Conservation (phyloP, 1,284 basidiomycete genomes). For the Coriolopsis trogii region DNA sequence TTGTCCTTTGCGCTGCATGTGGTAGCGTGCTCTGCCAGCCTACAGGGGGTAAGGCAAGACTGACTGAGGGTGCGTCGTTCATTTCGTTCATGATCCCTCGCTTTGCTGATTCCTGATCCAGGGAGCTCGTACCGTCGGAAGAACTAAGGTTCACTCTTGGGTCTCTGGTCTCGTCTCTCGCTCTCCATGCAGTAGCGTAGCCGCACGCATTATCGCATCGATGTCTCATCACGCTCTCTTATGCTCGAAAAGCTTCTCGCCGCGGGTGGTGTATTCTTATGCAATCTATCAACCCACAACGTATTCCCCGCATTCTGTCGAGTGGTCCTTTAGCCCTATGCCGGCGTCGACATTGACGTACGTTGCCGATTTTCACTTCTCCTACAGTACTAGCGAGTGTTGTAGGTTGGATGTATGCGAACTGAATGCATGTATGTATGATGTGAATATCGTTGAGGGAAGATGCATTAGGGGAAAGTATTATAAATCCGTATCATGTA, state of each 20-base stretch:
- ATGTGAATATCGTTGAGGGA: not conserved
- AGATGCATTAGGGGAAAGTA: not conserved
- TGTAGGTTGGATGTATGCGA: too few species aligned
- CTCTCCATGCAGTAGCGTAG: slow-evolving; percentile 28
- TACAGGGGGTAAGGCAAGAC: slow-evolving; percentile 96
- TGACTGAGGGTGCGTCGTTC: slow-evolving; percentile 88
- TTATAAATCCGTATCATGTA: not conserved
- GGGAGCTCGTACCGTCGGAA: slow-evolving; percentile 89
- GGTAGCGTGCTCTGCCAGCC: slow-evolving; percentile 97
- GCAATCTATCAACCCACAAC: slow-evolving; percentile 23
- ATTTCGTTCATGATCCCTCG: not conserved
- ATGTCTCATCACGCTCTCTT: slow-evolving; percentile 30
- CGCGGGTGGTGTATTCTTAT: slow-evolving; percentile 29
- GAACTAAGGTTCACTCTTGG: slow-evolving; percentile 56
- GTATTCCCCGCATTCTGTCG: slow-evolving; percentile 23
- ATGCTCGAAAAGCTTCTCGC: slow-evolving; percentile 24
- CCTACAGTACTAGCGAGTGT: too few species aligned
- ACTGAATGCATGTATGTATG: too few species aligned
- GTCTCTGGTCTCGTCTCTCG: slow-evolving; percentile 23
- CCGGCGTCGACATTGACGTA: not conserved
- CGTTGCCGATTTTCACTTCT: too few species aligned
- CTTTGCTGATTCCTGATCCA: slow-evolving; percentile 34
- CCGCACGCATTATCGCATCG: slow-evolving; percentile 29
- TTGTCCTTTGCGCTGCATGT: slow-evolving; percentile 93
- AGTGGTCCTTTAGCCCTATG: not conserved